These are phyloP conservation scores for Postia placenta DNA, from an alignment of 768 basidiomycete species.

Conservation along the genomic window DNA sequence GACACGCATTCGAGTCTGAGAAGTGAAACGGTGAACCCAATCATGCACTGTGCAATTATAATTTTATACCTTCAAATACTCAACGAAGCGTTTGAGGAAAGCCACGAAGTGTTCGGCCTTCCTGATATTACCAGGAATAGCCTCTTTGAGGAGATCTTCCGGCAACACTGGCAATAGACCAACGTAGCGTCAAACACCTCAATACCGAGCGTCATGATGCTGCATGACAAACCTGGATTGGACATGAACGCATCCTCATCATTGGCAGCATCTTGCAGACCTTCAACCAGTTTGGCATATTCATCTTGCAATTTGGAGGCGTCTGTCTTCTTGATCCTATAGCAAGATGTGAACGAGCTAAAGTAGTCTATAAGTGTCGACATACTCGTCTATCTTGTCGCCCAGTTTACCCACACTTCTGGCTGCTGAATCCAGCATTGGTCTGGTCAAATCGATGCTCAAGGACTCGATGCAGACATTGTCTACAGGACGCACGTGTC, in stretches of 20 bases:
- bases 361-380: constrained; percentile 7
- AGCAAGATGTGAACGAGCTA: not conserved
- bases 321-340: constrained; percentile 89
- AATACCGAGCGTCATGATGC: not conserved
- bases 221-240: constrained; percentile 64
- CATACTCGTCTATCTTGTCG: constrained; percentile 93
- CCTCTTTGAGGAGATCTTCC: constrained; percentile 91
- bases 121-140: constrained; percentile 95
- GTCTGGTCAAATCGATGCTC: constrained; percentile 93
- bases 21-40: not conserved
- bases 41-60: constrained; percentile 1
- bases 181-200: constrained; percentile 4
- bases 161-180: constrained; percentile 83
- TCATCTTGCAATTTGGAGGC: constrained; percentile 94
- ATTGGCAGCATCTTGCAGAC: constrained; percentile 73
- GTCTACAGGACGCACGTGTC: constrained; percentile 38
- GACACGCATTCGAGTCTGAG: constrained; percentile 96
- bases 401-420: constrained; percentile 81
- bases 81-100: constrained; percentile 95
- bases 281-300: constrained; percentile 92
- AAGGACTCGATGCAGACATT: constrained; percentile 99
- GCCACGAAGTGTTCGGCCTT: constrained; percentile 99
- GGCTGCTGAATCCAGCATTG: constrained; percentile 93
- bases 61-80: constrained; percentile 78
- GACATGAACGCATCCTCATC: constrained; percentile 82